Base-by-base conservation (phyloP, 2,329 filamentous ascomycete species). In the Penicillium sp. region DNA sequence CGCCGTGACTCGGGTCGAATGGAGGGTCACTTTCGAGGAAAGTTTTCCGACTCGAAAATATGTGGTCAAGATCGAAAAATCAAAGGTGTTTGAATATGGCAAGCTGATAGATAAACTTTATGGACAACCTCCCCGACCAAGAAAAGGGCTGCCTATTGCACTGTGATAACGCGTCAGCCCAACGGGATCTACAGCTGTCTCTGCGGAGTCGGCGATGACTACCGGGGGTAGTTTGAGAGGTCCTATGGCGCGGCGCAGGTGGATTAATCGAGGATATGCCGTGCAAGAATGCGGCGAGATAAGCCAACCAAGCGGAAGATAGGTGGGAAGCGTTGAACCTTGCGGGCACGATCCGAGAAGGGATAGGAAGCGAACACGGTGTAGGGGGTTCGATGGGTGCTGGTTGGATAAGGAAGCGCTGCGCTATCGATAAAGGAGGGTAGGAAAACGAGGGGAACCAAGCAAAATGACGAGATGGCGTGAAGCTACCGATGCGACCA, bases 361-460 rank as follows among this genome's bases (percentile, higher is more conserved):
- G 53, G 51, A 57, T 33, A 25, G 27, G 43, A 51, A 54, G 19
- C 53, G 58, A 60, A 58, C 55, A 57, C 52, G 31, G 53, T 51
- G 49, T 47, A 35, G 33, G 38, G 29, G 47, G 38, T 38, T 38
- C 41, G 50, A 31, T 15, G 21, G n/a, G 2, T 17, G 43, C n/a
- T 66, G 64, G 66, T 67, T 67, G 65, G 64, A 44, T 31, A 48
- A 45, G 49, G 61, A 67, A 67, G 65, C 65, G 65, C 65, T 62
- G 54, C 33, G 38, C 54, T 62, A 55, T 59, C 49, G 45, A 51
- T 49, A 21, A 57, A 54, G 58, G 59, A 60, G 56, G 59, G 58
- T 55, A 51, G 33, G 12, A 27, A 39, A 49, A 43, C 47, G 49
- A 49, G 44, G 38, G n/a, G 49, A 57, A 52, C 49, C 53, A 59